Conservation (phyloP, 106 monocot genomes). For the Dendrobium catenatum region DNA sequence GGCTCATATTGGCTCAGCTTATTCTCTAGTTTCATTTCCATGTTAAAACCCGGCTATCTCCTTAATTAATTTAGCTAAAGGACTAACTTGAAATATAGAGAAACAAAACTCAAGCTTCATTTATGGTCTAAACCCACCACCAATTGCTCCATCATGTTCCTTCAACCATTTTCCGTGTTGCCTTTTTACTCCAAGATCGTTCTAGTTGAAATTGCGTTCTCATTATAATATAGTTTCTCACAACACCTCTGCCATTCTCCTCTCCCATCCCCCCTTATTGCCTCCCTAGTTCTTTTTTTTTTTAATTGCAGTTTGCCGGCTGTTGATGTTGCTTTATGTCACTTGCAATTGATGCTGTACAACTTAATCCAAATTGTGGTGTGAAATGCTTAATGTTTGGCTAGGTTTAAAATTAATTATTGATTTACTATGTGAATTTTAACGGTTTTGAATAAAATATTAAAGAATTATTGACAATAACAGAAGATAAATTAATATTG, state of each 20-base stretch:
- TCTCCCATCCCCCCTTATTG: neutral
- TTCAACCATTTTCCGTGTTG: too few species aligned
- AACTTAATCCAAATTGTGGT: neutral
- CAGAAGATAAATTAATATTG: too few species aligned
- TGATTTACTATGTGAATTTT: too few species aligned
- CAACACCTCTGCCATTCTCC: neutral
- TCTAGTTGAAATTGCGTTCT: too few species aligned
- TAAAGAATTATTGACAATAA: too few species aligned
- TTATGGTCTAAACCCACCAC: neutral
- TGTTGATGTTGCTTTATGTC: neutral
- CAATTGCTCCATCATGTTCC: too few species aligned
- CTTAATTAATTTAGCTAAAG: neutral
- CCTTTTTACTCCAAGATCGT: too few species aligned
- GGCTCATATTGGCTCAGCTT: neutral
- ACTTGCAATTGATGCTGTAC: neutral
- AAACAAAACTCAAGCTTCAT: neutral
- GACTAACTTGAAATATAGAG: neutral
- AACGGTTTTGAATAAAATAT: too few species aligned
- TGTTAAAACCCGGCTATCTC: too few species aligned
- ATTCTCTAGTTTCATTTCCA: neutral
- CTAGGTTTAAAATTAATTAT: too few species aligned
- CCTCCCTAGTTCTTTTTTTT: neutral
- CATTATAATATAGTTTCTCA: too few species aligned
- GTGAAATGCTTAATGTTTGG: too few species aligned
- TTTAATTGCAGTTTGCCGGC: neutral